Conservation (phyloP, 2,329 filamentous ascomycete genomes). For the Blastomyces parvus region DNA sequence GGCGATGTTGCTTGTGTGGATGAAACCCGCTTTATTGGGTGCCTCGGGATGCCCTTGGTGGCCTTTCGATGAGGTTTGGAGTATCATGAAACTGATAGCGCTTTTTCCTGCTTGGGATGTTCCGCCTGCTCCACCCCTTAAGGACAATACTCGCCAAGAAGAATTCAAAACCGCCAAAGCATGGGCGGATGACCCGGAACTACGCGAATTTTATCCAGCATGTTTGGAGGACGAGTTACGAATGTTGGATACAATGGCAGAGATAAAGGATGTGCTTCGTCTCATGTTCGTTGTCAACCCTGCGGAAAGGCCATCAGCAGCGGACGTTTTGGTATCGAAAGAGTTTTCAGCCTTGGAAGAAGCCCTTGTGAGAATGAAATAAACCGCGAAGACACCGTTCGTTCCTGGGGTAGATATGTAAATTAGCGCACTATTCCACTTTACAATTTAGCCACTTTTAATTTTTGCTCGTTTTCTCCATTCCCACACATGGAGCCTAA, state of each 20-base stretch:
- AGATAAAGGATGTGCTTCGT: constrained; percentile 15
- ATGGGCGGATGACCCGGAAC: constrained; percentile 48
- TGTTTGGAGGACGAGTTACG: constrained; percentile 39
- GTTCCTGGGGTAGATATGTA: neutral
- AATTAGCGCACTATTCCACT: no score
- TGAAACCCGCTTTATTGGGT: constrained; percentile 12
- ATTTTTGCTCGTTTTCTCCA: no score
- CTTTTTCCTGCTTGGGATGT: constrained; percentile 17
- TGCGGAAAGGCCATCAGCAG: constrained; percentile 14
- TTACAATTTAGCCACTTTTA: no score
- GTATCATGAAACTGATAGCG: constrained; percentile 16
- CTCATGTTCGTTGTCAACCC: constrained; percentile 15
- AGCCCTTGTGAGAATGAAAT: neutral
- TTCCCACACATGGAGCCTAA: no score
- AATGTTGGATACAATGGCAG: constrained; percentile 13
- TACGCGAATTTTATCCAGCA: no score
- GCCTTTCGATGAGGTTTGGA: constrained; percentile 11
- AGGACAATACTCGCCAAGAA: constrained; percentile 10
- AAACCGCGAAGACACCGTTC: neutral
- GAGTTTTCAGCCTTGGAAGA: constrained; percentile 15
- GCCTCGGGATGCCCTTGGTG: constrained; percentile 11
- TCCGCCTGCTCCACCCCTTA: constrained; percentile 14
- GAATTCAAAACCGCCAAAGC: constrained; percentile 11
- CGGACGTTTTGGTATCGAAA: constrained; percentile 13
- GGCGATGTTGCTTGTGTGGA: constrained; percentile 13